A percentile compares a stretch with the other conserved stretches of the same genome.
phyloP scores from a whole-genome alignment of 805 yeast species.

The Cyberlindnera americana region DNA sequence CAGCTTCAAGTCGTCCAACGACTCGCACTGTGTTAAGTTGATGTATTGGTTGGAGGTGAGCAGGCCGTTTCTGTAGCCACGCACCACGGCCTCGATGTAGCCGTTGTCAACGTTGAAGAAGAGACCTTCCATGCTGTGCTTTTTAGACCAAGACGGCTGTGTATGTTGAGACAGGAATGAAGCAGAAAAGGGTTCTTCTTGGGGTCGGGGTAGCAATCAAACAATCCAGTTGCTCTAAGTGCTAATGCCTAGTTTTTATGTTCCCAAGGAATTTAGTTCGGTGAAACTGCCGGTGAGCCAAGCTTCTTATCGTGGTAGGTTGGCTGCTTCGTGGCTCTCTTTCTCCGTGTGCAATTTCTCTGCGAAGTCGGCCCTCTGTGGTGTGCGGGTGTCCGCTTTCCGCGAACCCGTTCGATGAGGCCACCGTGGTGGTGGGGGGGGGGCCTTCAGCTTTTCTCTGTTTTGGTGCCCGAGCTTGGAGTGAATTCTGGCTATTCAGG shows the following conservation, averaged over 20 bases:
- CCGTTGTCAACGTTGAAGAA: constrained; percentile 89
- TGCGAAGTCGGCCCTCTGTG: background rate
- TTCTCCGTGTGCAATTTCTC: background rate
- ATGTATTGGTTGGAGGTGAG: constrained; percentile 76
- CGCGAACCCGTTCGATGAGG: constrained; percentile 1
- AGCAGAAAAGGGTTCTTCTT: too few relatives aligned
- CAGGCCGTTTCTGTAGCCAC: constrained; percentile 89
- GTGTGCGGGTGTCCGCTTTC: background rate
- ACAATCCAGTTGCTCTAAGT: constrained; percentile 2
- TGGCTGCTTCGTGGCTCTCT: constrained; percentile 3
- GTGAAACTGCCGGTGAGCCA: too few relatives aligned
- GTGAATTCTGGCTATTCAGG: too few relatives aligned
- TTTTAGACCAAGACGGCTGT: background rate
- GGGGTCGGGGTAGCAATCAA: too few relatives aligned
- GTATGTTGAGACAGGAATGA: background rate
- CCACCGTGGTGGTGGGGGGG: background rate
- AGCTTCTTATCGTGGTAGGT: too few relatives aligned
- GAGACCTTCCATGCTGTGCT: constrained; percentile 75
- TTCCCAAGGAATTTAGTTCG: too few relatives aligned
- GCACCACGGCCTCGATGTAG: constrained; percentile 87
- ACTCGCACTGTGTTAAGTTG: constrained; percentile 94
- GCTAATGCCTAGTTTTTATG: background rate
- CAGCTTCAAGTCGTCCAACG: constrained; percentile 87
- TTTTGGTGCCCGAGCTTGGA: too few relatives aligned
- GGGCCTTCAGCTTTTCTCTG: too few relatives aligned